Base-by-base conservation (phyloP, 768 basidiomycete species). In the Trametes elegans region DNA sequence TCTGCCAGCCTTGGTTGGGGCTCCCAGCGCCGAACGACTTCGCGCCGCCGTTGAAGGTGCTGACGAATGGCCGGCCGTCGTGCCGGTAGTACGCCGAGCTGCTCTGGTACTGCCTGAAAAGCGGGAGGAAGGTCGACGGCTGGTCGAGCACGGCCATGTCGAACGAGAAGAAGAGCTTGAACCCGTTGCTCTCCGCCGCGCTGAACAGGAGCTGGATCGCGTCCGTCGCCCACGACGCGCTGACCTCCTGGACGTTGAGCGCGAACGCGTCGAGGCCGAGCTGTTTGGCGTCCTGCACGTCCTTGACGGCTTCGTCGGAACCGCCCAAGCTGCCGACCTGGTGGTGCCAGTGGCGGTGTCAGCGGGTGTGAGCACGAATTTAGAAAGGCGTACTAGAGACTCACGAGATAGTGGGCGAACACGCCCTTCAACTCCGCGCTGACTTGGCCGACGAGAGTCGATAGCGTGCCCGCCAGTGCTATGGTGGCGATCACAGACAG, bases 101-200 rank as follows among this genome's bases (percentile, higher is more conserved):
- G 66, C 82, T 42, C 68, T 72, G 31, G 21, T 78, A 83, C 21
- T 64, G 62, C 9, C 43, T 51, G 34, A 53, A 18, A 34, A 47
- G 23, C 45, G 40, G 14, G 19, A 10, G 39, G 40, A 19, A 34
- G 67, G 31, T 48, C 19, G 23, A 21, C 18, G 31, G 23, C 11
- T 28, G 26, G 42, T 9, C 42, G 46, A 35, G 47, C 47, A 78
- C 75, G 61, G 64, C 85, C 83, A 88, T 90, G 64, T 92, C 89
- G 44, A 91, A 80, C 16, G 86, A 88, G 55, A 91, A 63, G 70
- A 90, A 90, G 46, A 92, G 73, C 65, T 86, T 43, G 26, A 43
- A 43, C 16, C n/a, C 24, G 24, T 43, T 43, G 2, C 24, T 14
- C 26, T 43, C 41, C 24, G 41, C 41, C 5, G 41, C 41, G 41